Base-by-base conservation (phyloP, 2,329 filamentous ascomycete species). In the Myotisia sp. region DNA sequence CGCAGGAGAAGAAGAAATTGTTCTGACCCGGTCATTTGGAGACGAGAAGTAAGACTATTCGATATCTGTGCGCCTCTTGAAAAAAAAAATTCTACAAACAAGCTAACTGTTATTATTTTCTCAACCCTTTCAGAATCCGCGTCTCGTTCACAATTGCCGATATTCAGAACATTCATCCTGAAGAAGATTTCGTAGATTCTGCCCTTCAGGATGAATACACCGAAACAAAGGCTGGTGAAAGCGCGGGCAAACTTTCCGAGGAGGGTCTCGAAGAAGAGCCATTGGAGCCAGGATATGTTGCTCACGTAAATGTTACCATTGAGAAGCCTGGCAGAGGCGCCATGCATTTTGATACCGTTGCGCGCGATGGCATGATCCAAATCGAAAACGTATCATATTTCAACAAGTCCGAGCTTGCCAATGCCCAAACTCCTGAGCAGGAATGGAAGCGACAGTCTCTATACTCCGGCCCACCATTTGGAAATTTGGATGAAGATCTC, bases 301-400 rank as follows among this genome's bases (percentile, higher is more conserved):
- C 80, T 49, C 78, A 79, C 46, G 69, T 94, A 43, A 84, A 79
- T 60, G 76, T 98, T 50, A 76, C 86, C 32, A 71, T 98, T 38
- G 84, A 92, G 69, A 92, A 93, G 68, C 69, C 79, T 40, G 73
- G 71, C 61, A 79, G 82, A 53, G 86, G 87, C 40, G 84, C 84
- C 18, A 70, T 98, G 44, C 76, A 80, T 59, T 76, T 98, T 48
- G 84, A 93, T 58, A 80, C 85, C 40, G 67, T 80, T 40, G 84
- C 83, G 20, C 79, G 90, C 62, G 82, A 93, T 47, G 85, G 86
- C 49, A 67, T 76, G 55, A 78, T 95, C 57, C 67, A 84, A 48
- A 79, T 95, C 52, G 82, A 94, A 56, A 87, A 90, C 63, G 73
- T 95, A 51, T 85, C 79, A 60, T 87, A 84, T 70, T 92, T 84